Evolutionary conservation across 208 protist genomes (phyloP).

Genomic region (Acanthamoeba triangularis): DNA sequence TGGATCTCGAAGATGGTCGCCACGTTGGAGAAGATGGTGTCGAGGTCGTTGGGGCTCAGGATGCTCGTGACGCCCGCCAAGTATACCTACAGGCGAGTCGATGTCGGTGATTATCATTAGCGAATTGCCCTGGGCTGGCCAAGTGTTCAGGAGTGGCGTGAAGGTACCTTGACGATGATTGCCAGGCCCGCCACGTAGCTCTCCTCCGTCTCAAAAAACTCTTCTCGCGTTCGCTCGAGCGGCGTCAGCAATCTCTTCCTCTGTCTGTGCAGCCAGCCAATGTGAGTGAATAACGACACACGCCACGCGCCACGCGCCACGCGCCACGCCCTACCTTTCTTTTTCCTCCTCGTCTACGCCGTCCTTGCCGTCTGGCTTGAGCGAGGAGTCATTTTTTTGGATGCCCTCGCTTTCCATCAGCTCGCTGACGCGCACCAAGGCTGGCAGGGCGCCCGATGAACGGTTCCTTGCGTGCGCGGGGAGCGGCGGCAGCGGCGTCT

Average conservation of each 20-base stretch:
- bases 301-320: no score
- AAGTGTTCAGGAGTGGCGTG: no score
- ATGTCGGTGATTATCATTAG: no score
- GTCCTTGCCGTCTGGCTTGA: not conserved
- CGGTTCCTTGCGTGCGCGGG: not conserved
- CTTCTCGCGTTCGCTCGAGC: not conserved
- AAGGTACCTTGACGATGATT: not conserved
- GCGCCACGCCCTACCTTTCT: not conserved
- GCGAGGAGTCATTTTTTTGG: not conserved
- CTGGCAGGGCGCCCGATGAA: no score
- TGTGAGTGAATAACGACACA: no score
- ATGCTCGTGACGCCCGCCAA: not conserved
- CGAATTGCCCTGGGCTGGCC: no score
- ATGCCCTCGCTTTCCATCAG: not conserved
- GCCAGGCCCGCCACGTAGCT: not conserved
- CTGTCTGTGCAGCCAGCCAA: not conserved
- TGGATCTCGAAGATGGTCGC: conserved; percentile 6
- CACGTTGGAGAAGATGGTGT: not conserved
- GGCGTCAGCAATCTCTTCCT: not conserved
- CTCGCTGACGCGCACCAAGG: not conserved
- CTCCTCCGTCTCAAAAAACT: conserved; percentile 17
- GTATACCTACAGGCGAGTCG: not conserved
- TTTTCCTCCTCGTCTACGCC: not conserved
- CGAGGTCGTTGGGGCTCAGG: not conserved
- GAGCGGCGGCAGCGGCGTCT: not conserved